A percentile compares a stretch with the other conserved stretches of the same genome.
phyloP scores from a whole-genome alignment of 495 filamentous ascomycete genomes.

The Aspergillus sparsus region DNA sequence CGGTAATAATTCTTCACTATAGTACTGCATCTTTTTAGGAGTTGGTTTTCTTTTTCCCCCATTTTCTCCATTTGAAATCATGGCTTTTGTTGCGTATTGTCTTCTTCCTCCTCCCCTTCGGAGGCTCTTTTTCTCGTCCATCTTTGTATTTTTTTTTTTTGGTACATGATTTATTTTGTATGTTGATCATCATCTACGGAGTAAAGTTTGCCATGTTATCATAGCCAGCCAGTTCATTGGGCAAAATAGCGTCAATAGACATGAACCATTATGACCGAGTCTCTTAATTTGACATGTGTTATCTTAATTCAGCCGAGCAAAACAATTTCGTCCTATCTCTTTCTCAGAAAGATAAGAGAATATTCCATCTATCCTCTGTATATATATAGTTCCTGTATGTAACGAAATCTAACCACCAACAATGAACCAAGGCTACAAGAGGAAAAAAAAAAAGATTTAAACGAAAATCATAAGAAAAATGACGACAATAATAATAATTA shows the following conservation, averaged over 20 bases:
- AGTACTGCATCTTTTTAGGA: background rate
- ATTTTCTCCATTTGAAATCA: background rate
- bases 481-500: slow-evolving; percentile 14
- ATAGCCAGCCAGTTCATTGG: slow-evolving; percentile 3
- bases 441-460: background rate
- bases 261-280: slow-evolving; percentile 15
- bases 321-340: background rate
- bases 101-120: no score
- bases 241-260: slow-evolving; percentile 17
- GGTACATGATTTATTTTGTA: background rate
- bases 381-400: slow-evolving; percentile 1
- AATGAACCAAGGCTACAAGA: background rate
- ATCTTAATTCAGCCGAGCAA: background rate
- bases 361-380: background rate
- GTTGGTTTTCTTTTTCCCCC: background rate
- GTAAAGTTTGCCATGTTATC: slow-evolving; percentile 5
- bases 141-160: background rate
- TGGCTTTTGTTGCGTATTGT: no score
- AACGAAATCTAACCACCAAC: background rate
- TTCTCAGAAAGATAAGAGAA: background rate
- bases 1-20: slow-evolving; percentile 14
- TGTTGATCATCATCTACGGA: background rate
- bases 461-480: background rate
- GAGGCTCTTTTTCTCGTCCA: slow-evolving; percentile 1
- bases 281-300: background rate